These are phyloP conservation scores for Nepenthes alata DNA, from an alignment of 179 eudicot genomes.

Conservation along the genomic window DNA sequence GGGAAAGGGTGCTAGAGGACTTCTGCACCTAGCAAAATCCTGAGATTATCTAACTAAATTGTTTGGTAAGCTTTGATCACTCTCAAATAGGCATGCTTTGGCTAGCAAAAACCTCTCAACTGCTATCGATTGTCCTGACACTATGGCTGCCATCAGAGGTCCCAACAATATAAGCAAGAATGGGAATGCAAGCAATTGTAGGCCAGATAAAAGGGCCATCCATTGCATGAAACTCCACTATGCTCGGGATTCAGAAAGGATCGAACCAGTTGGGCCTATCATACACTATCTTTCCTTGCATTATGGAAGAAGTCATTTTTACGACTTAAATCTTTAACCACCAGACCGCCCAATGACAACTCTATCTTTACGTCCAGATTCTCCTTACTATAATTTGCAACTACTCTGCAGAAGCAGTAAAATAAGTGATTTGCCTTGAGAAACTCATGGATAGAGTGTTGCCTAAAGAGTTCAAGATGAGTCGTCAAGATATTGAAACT, in stretches of 20 bases:
- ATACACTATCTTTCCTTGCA: no score
- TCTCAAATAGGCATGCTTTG: not conserved
- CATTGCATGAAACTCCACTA: no score
- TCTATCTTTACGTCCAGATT: no score
- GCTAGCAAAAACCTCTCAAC: not conserved
- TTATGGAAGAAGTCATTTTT: no score
- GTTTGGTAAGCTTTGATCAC: constrained; percentile 44
- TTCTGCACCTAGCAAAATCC: constrained; percentile 58
- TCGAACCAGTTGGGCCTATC: no score
- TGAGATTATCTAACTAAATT: constrained; percentile 73
- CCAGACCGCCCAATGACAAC: no score
- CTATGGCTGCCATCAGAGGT: constrained; percentile 26
- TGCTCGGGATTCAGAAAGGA: no score
- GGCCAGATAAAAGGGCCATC: constrained; percentile 21
- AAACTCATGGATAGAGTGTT: constrained; percentile 90
- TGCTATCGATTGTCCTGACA: constrained; percentile 6
- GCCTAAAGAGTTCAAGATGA: constrained; percentile 65
- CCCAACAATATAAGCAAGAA: constrained; percentile 95
- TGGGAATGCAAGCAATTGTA: constrained; percentile 87
- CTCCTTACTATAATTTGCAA: no score
- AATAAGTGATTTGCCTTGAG: constrained; percentile 92
- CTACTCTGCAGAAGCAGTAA: constrained; percentile 37
- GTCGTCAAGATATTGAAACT: constrained; percentile 56
- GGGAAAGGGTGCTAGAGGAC: constrained; percentile 97
- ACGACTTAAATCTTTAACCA: no score